Percentiles rank a stretch among this genome's conserved stretches.
These are phyloP conservation scores for Vitis hybrid DNA, from an alignment of 177 flowering plant genomes.

Conservation along the genomic window DNA sequence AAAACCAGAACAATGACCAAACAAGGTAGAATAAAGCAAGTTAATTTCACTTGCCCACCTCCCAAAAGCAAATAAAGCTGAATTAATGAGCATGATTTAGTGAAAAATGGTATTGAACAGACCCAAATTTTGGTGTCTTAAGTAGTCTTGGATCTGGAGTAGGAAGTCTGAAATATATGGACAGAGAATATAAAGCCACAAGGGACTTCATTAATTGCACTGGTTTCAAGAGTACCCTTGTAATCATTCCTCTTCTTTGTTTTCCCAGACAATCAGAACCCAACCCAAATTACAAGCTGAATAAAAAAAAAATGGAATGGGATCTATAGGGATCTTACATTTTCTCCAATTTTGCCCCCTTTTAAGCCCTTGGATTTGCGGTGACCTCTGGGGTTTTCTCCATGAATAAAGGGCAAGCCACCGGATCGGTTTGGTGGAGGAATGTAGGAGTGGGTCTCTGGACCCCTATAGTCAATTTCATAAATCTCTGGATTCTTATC, in stretches of 20 bases:
- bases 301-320: not conserved
- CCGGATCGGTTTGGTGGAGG: constrained; percentile 57
- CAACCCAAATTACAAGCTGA: not conserved
- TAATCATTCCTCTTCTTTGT: too few relatives aligned
- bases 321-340: constrained; percentile 4
- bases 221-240: too few relatives aligned
- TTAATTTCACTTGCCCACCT: too few relatives aligned
- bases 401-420: constrained; percentile 25
- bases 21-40: too few relatives aligned
- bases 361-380: constrained; percentile 9
- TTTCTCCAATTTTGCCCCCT: constrained; percentile 5
- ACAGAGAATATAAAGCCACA: too few relatives aligned
- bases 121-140: too few relatives aligned
- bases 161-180: too few relatives aligned
- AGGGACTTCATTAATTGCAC: too few relatives aligned
- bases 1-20: not conserved
- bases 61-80: too few relatives aligned
- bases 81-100: not conserved
- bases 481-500: constrained; percentile 43
- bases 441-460: constrained; percentile 70
- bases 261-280: not conserved
- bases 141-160: too few relatives aligned
- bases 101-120: too few relatives aligned
- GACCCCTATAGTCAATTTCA: constrained; percentile 86
- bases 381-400: constrained; percentile 5